Conservation (phyloP, 2,329 filamentous ascomycete species). For the Pestalotiopsis sp. region DNA sequence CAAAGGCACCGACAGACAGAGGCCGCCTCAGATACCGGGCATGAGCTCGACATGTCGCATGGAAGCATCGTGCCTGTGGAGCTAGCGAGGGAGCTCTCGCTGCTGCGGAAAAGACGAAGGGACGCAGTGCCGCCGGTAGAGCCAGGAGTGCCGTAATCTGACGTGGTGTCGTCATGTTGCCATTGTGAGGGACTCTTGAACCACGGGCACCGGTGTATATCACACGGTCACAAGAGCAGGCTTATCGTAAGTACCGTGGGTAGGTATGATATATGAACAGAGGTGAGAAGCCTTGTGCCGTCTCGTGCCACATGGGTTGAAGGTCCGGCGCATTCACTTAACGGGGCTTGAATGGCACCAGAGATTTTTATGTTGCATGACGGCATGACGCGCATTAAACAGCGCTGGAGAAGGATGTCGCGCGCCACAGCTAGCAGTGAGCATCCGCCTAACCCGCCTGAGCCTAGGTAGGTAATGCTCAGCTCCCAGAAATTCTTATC, state of each 20-base stretch:
- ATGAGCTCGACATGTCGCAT: conserved; percentile 7
- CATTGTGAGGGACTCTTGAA: not conserved
- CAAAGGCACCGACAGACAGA: conserved; percentile 29
- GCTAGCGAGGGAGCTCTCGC: not conserved
- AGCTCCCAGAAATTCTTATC: not conserved
- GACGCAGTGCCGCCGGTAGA: conserved; percentile 29
- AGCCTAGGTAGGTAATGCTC: not conserved
- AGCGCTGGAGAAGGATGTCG: not conserved
- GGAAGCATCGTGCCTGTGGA: conserved; percentile 5
- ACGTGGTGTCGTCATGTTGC: conserved; percentile 19
- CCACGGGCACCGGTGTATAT: not conserved
- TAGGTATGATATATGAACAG: not conserved
- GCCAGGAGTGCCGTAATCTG: conserved; percentile 27
- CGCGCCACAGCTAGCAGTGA: not conserved
- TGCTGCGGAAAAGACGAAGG: conserved; percentile 21
- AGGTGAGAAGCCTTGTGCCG: not conserved
- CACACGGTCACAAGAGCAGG: not conserved
- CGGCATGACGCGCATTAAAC: not conserved
- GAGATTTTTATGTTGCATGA: conserved; percentile 6
- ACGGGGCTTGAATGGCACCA: not conserved
- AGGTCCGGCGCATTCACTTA: conserved; percentile 6
- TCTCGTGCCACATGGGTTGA: not conserved
- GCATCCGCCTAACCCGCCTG: too few species aligned
- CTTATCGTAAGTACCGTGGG: not conserved
- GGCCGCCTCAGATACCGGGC: conserved; percentile 15